Base-by-base conservation (phyloP, 2,329 filamentous ascomycete genomes). In the Sclerotinia glacialis region DNA sequence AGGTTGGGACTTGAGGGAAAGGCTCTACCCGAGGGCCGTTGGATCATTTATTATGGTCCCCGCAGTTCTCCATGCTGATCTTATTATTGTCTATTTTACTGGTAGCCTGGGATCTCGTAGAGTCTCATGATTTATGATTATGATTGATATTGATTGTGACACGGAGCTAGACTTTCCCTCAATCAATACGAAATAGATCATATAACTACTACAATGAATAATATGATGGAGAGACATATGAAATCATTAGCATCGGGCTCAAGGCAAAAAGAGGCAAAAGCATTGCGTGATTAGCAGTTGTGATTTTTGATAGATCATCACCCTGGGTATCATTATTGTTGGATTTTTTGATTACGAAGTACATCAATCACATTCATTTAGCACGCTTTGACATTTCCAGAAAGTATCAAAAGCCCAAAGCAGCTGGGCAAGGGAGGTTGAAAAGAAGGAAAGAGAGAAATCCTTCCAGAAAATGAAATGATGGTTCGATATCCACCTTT, bases 391-490 rank as follows among this genome's bases (percentile, higher is more conserved):
- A 60, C 26, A 42, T 9, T 28, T 60, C 21, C 18, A 47, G 42
- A 59, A 47, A 59, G 42, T 40, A 40, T 40, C 12, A 3, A 14
- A 18, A 58, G 55, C 46, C 55, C 40, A 21, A 58, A 28, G 34
- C 34, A 26, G 37, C 23, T 40, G 54, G 54, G 40, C 40, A 23
- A 44, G 55, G 40, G 40, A 28, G 18, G 21, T 40, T 58, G 12
- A 58, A 23, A 21, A 55, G 21, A 55, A 8, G 11, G 16, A 31
- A 44, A 16, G 23, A 37, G 28, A 44, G 31, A 28, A 18, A 28
- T 58, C 40, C 55, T 58, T 58, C 40, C 40, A 46, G 55, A 58
- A 58, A 58, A 42, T 58, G 55, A 46, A 58, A 58, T 44, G 23
- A 58, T 58, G 40, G 40, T 1, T 46, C 40, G 55, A 31, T 31